phyloP scores from a whole-genome alignment of 331 rosid genomes.

The Malus hybrid region DNA sequence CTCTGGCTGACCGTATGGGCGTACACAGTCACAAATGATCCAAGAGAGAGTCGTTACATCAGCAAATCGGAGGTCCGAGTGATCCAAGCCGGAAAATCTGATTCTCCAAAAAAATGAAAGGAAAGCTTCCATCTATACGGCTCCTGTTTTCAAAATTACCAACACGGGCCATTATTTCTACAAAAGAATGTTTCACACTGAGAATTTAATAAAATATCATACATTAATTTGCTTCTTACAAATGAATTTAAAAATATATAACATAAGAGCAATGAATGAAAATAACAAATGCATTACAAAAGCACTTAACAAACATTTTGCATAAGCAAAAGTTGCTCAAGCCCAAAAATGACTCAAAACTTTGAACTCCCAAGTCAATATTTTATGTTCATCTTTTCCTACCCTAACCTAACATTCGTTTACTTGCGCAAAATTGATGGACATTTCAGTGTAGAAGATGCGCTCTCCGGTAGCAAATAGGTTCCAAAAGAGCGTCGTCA shows the following conservation, averaged over 20 bases:
- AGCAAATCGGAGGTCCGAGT: conserved; percentile 50
- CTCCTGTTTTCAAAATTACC: conserved; percentile 79
- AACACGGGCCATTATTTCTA: conserved; percentile 78
- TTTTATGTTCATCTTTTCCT: neutral
- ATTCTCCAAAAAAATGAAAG: conserved; percentile 19
- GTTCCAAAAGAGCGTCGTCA: conserved; percentile 69
- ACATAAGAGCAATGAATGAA: neutral
- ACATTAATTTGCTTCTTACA: neutral
- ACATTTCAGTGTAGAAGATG: conserved; percentile 42
- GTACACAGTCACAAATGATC: conserved; percentile 55
- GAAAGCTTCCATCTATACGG: conserved; percentile 44
- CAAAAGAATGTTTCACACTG: conserved; percentile 3
- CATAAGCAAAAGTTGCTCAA: neutral
- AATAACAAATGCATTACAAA: neutral
- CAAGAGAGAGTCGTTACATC: conserved; percentile 47
- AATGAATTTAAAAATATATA: neutral
- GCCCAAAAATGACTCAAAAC: neutral
- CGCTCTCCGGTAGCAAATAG: conserved; percentile 72
- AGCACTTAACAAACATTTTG: neutral
- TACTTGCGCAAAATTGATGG: neutral
- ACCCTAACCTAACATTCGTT: neutral
- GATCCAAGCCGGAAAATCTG: conserved; percentile 66
- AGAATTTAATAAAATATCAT: neutral
- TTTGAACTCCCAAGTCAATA: neutral
- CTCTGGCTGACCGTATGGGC: conserved; percentile 66